Base-by-base conservation (phyloP, 2,329 filamentous ascomycete genomes). In the Alternaria brassicae region DNA sequence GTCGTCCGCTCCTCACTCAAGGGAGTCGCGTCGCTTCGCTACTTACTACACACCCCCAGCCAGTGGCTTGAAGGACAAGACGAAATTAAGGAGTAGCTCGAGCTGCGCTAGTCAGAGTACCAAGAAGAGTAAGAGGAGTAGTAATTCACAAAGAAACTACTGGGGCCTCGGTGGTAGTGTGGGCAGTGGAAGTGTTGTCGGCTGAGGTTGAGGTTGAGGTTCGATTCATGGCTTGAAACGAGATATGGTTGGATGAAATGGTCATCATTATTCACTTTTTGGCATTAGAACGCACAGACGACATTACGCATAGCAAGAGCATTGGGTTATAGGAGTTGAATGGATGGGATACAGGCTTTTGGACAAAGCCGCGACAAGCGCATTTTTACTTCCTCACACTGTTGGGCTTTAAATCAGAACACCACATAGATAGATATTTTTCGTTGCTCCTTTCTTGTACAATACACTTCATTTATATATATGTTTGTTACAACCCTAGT, bases 31-130 rank as follows among this genome's bases (percentile, higher is more conserved):
- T 15, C 57, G 57, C 25, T 56, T 56, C 7, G 34, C 57, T 32
- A 45, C 57, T 3, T 56, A 56, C 53, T 59, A 59, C 34, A 19
- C 45, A 5, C 56, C 51, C 6, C n/a, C 45, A 15, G 15, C 34
- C 25, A 21, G 25, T 45, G 45, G 50, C 8, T 6, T 53, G 5
- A 23, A 30, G 3, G 37, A 50, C 23, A 56, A 56, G 45, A 37
- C 44, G 8, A 62, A 69, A 25, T 32, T 77, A 8, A 61, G 68
- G 52, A 77, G 83, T 59, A 86, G 88, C 58, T 77, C 74, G 30
- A 96, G 91, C 76, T 96, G 92, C 76, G 92, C 92, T 4, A 96
- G 91, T 73, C 92, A 96, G 79, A 96, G 91, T 77, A 92, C 91
- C 7, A 89, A 90, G 75, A 88, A 89, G 68, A 91, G 87, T 32